phyloP scores from a whole-genome alignment of 2,329 filamentous ascomycete species.

The Tolypocladium sp. region DNA sequence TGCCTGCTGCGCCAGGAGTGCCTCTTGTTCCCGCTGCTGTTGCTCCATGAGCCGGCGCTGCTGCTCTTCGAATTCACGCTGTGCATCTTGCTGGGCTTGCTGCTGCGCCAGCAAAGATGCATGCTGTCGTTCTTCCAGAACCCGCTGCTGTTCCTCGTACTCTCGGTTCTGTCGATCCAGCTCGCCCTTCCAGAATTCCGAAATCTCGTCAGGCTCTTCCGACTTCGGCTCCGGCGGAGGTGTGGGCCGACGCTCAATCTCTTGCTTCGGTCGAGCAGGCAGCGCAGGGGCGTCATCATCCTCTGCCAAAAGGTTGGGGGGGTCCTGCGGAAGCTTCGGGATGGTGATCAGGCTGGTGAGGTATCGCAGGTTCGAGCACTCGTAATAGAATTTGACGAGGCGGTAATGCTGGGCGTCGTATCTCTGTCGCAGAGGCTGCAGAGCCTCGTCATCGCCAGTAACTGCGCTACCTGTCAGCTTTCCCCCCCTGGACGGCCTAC shows the following conservation, averaged over 20 bases:
- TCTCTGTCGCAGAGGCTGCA: conserved; percentile 76
- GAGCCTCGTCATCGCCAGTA: conserved; percentile 85
- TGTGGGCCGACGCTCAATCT: conserved; percentile 57
- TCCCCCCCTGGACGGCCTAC: background rate
- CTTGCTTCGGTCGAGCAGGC: conserved; percentile 71
- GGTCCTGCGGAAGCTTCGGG: conserved; percentile 88
- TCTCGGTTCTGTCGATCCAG: conserved; percentile 85
- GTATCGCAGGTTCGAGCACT: conserved; percentile 95
- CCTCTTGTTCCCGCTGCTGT: conserved; percentile 83
- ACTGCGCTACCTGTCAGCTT: conserved; percentile 36
- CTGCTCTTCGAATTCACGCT: conserved; percentile 94
- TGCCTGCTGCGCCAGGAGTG: conserved; percentile 78
- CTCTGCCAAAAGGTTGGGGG: conserved; percentile 78
- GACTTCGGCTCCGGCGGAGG: conserved; percentile 59
- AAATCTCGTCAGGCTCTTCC: conserved; percentile 87
- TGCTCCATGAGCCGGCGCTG: conserved; percentile 82
- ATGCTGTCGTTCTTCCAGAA: conserved; percentile 80
- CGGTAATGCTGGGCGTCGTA: conserved; percentile 97
- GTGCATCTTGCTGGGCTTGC: conserved; percentile 72
- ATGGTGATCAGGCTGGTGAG: conserved; percentile 93
- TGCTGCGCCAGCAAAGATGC: conserved; percentile 74
- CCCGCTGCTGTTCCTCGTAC: conserved; percentile 87
- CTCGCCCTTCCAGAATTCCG: conserved; percentile 96
- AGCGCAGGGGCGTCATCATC: conserved; percentile 78
- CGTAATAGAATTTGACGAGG: conserved; percentile 96